A percentile compares a stretch with the other conserved stretches of the same genome.
Conservation (phyloP, 1,139 yeast genomes). For the Lodderomyces margitis region DNA sequence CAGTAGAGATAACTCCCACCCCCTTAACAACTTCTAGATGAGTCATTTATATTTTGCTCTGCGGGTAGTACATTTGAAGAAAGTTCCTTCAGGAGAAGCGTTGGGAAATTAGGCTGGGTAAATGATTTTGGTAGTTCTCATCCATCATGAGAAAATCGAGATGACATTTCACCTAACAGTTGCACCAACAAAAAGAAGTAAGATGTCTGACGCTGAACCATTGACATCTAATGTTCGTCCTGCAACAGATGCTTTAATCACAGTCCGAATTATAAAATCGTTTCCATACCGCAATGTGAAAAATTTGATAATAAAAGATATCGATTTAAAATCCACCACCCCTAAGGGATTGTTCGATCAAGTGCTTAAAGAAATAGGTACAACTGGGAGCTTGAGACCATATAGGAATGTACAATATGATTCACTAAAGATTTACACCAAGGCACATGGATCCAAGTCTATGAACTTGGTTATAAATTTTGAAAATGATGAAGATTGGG, state of each 20-base stretch:
- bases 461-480: conserved; percentile 89
- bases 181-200: not conserved
- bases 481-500: conserved; percentile 65
- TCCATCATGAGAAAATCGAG: not conserved
- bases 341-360: conserved; percentile 57
- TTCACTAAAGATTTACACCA: conserved; percentile 81
- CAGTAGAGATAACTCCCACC: too few species aligned
- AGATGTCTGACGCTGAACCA: conserved; percentile 48
- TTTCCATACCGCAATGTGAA: conserved; percentile 91
- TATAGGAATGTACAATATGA: conserved; percentile 77
- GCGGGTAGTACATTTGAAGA: too few species aligned
- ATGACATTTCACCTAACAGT: not conserved
- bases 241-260: conserved; percentile 66
- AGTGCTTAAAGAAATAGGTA: conserved; percentile 48
- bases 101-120: too few species aligned
- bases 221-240: conserved; percentile 69
- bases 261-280: conserved; percentile 84
- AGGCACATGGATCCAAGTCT: conserved; percentile 93
- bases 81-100: too few species aligned
- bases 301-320: conserved; percentile 68
- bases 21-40: too few species aligned
- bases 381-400: conserved; percentile 74
- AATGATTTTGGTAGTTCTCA: too few species aligned
- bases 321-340: conserved; percentile 70
- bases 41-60: too few species aligned